Percentiles rank a stretch among this genome's conserved stretches.
phyloP scores from a whole-genome alignment of 441 rosid species.

The Populus hybrid region DNA sequence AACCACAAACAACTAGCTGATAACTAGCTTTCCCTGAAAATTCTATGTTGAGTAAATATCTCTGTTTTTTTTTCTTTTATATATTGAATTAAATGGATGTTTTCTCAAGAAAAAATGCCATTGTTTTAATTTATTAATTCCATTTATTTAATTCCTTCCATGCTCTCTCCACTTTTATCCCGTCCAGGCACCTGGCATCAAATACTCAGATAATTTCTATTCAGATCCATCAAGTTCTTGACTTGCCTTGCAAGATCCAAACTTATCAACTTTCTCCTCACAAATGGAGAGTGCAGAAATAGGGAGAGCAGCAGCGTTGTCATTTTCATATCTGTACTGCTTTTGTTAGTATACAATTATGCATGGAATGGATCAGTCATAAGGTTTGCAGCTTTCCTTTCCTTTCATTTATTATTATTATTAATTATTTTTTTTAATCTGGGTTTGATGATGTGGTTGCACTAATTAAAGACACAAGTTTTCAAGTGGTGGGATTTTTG shows the following conservation, averaged over 20 bases:
- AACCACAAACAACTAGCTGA: not conserved
- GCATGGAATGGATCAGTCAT: not conserved
- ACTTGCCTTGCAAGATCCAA: not conserved
- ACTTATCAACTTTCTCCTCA: not conserved
- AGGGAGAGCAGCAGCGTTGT: not conserved
- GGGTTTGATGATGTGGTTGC: not conserved
- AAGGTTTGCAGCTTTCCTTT: not conserved
- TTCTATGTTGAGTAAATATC: not conserved
- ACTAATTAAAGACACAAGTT: not conserved
- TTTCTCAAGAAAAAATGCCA: not conserved
- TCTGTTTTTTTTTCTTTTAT: not conserved
- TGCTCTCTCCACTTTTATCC: not conserved
- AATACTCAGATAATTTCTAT: no score
- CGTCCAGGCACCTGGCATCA: not conserved
- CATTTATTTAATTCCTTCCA: not conserved
- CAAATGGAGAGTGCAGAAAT: not conserved
- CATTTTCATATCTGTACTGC: not conserved
- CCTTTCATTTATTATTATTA: no score
- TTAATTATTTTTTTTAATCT: not conserved
- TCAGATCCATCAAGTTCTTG: not conserved
- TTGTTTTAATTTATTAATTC: no score
- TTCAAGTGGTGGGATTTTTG: not conserved
- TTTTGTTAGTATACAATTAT: not conserved
- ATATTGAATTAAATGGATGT: not conserved
- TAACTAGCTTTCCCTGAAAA: not conserved